Evolutionary conservation across 2,329 filamentous ascomycete genomes (phyloP), one percentile per base, ranked within the genome.

Genomic region (Microcyclospora tardicrescens): DNA sequence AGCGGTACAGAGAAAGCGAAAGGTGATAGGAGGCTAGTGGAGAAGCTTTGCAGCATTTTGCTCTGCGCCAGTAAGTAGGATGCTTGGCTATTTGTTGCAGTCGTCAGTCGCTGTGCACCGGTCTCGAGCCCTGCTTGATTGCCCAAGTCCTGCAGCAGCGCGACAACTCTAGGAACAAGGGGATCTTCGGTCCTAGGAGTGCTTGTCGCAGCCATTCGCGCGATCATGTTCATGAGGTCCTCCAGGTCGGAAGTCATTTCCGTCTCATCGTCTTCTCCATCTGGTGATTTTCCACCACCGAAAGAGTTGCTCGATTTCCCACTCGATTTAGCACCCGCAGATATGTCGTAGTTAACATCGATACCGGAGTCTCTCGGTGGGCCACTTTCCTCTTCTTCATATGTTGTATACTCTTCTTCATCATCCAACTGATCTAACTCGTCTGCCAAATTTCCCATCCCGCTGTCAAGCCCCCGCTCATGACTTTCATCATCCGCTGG

Each of bases 361-460:
- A 67, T 61, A 16, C 65, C 64, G 35, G 63, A 67, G 47, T 69
- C 66, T 33, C 64, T 51, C 27, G 64, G 60, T 9, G 33, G 29
- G 2, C 33, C 36, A 27, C 43, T 42, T 33, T 49, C 41, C 14
- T 40, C 44, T 33, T 47, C 36, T 19, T 36, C 40, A 27, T 51
- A 40, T 10, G 47, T 50, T 39, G 39, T 42, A 28, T 50, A 52
- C 34, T 55, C 52, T 15, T 51, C 51, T 33, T 52, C 46, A 34
- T 57, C 52, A 34, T 53, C 52, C 27, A 51, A 35, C 19, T 50
- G 42, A 1, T 80, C 84, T 35, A 91, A 65, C 60, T 91, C 84
- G 59, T 89, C 84, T 2, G 84, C 84, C 35, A 91, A 61, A 50
- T 85, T 87, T 27, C 83, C 84, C 45, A 85, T 65, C 8, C 79